These are phyloP conservation scores for Plasmodium gallinaceum DNA, from an alignment of 169 alveolate species.

Conservation along the genomic window DNA sequence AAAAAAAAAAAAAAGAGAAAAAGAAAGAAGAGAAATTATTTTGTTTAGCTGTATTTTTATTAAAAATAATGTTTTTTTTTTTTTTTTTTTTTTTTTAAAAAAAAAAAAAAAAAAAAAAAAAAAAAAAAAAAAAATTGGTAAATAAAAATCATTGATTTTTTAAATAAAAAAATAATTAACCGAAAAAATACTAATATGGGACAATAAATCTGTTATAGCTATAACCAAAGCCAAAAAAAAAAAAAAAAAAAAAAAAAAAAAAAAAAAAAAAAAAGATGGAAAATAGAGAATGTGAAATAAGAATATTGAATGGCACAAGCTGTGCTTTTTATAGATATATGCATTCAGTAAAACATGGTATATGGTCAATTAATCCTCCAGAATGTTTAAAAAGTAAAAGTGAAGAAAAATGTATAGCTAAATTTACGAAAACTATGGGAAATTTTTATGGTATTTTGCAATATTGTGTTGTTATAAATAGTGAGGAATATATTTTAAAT, in stretches of 20 bases:
- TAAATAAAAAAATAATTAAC: neutral
- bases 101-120: neutral
- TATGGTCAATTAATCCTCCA: slow-evolving; percentile 71
- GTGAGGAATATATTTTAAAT: slow-evolving; percentile 75
- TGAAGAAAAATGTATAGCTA: slow-evolving; percentile 72
- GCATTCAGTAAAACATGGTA: slow-evolving; percentile 78
- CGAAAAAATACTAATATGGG: neutral
- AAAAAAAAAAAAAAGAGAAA: too few relatives aligned
- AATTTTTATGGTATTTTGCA: slow-evolving; percentile 76
- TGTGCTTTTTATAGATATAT: slow-evolving; percentile 74
- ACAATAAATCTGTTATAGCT: neutral
- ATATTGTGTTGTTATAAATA: slow-evolving; percentile 76
- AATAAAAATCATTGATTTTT: neutral
- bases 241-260: neutral
- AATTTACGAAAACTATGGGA: slow-evolving; percentile 77
- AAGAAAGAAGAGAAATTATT: too few relatives aligned
- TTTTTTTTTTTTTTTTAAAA: too few relatives aligned
- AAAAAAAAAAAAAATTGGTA: neutral
- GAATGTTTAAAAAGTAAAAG: slow-evolving; percentile 72
- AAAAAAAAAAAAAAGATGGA: slow-evolving; percentile 33
- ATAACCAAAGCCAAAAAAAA: neutral
- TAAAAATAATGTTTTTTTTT: too few relatives aligned
- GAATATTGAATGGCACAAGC: slow-evolving; percentile 74
- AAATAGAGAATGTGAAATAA: slow-evolving; percentile 75
- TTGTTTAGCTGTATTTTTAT: too few relatives aligned